Evolutionary conservation across 306 rosid species (phyloP).

Genomic region (Prunus mira): DNA sequence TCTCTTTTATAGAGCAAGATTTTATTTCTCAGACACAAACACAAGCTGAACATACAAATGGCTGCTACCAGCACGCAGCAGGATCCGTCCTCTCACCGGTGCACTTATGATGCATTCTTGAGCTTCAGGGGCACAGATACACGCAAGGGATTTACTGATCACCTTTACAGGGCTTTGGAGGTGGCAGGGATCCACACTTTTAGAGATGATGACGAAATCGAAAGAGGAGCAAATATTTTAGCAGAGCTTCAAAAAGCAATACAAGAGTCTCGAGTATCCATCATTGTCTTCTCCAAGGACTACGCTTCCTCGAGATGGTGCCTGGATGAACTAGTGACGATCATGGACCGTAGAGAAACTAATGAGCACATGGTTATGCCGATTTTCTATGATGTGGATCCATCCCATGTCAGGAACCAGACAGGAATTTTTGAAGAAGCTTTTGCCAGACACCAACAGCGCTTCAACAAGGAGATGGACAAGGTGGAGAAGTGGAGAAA

Average conservation of each 20-base stretch:
- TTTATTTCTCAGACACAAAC: too few relatives aligned
- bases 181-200: conserved; percentile 4
- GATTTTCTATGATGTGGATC: neutral
- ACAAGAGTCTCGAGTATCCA: neutral
- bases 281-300: neutral
- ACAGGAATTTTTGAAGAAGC: neutral
- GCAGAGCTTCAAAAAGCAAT: neutral
- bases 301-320: neutral
- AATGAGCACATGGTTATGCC: neutral
- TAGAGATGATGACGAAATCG: conserved; percentile 3
- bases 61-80: neutral
- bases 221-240: neutral
- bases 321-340: neutral
- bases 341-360: neutral
- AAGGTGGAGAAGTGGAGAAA: conserved; percentile 1
- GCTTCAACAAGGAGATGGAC: neutral
- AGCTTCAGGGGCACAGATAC: neutral
- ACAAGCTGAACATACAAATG: neutral
- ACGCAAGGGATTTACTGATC: neutral
- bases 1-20: too few relatives aligned
- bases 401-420: neutral
- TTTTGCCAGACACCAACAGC: neutral
- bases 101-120: conserved; percentile 4
- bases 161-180: neutral
- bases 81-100: neutral